A percentile compares a stretch with the other conserved stretches of the same genome.
Evolutionary conservation across 2,329 filamentous ascomycete genomes (phyloP).

Genomic region (Gnomoniopsis sp.): DNA sequence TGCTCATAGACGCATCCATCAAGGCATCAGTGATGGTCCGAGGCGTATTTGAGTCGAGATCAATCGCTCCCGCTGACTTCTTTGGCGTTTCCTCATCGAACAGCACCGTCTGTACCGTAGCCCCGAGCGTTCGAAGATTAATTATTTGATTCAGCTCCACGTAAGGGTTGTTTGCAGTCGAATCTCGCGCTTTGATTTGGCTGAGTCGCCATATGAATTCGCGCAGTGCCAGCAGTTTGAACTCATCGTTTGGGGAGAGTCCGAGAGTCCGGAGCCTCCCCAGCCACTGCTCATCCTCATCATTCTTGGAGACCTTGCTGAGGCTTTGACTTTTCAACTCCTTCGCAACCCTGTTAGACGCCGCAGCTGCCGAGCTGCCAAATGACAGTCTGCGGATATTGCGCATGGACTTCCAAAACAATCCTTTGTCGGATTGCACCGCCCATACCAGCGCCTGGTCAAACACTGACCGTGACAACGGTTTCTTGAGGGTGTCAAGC

Average conservation of each 20-base stretch:
- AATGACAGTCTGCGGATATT: slow-evolving; percentile 64
- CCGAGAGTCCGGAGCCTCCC: slow-evolving; percentile 79
- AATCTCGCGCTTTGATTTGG: slow-evolving; percentile 61
- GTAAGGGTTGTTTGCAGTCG: slow-evolving; percentile 31
- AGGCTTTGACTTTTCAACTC: slow-evolving; percentile 57
- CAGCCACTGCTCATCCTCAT: slow-evolving; percentile 95
- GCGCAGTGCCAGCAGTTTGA: slow-evolving; percentile 78
- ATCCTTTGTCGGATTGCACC: slow-evolving; percentile 70
- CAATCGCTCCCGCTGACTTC: slow-evolving; percentile 30
- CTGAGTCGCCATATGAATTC: slow-evolving; percentile 91
- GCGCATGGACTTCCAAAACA: slow-evolving; percentile 81
- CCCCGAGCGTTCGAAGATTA: slow-evolving; percentile 68
- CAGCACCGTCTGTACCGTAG: slow-evolving; percentile 85
- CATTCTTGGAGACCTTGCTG: slow-evolving; percentile 67
- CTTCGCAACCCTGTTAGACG: slow-evolving; percentile 52
- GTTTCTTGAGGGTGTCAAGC: slow-evolving; percentile 78
- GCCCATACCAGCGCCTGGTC: slow-evolving; percentile 89
- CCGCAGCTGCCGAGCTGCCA: slow-evolving; percentile 56
- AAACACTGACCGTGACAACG: slow-evolving; percentile 74
- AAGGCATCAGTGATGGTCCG: slow-evolving; percentile 89
- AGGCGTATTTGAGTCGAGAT: slow-evolving; percentile 41
- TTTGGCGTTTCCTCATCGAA: slow-evolving; percentile 74
- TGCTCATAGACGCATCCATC: slow-evolving; percentile 85
- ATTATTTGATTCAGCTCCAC: slow-evolving; percentile 66
- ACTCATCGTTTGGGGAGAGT: slow-evolving; percentile 77